Conservation (phyloP, 495 filamentous ascomycete genomes). For the Aspergillus avenaceus region DNA sequence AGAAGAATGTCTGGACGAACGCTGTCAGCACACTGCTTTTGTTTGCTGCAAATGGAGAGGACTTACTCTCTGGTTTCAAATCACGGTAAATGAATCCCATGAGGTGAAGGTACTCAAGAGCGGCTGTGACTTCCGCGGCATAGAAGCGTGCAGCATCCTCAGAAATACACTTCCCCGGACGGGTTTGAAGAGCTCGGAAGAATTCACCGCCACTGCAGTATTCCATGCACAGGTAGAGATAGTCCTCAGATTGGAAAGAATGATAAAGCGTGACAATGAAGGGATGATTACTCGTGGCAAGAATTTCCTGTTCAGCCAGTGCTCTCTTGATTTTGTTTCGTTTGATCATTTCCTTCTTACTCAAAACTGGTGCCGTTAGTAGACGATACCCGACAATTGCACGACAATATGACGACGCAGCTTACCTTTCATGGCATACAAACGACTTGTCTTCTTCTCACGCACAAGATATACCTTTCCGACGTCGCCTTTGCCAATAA, state of each 20-base stretch:
- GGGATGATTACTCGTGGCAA: slow-evolving; percentile 96
- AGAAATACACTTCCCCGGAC: slow-evolving; percentile 92
- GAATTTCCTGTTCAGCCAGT: slow-evolving; percentile 94
- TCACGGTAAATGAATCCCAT: slow-evolving; percentile 99
- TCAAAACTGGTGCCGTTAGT: slow-evolving; percentile 65
- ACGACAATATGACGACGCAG: too few relatives aligned
- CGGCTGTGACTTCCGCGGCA: slow-evolving; percentile 96
- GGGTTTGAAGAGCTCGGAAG: slow-evolving; percentile 92
- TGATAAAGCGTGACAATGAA: slow-evolving; percentile 99
- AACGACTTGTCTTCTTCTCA: slow-evolving; percentile 90
- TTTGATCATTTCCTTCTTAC: slow-evolving; percentile 99
- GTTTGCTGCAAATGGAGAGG: neutral
- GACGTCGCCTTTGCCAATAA: slow-evolving; percentile 98
- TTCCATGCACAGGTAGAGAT: slow-evolving; percentile 98
- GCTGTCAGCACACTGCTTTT: slow-evolving; percentile 5
- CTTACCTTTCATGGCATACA: slow-evolving; percentile 98
- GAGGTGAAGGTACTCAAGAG: slow-evolving; percentile 92
- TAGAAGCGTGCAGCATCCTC: slow-evolving; percentile 98
- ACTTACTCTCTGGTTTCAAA: slow-evolving; percentile 93
- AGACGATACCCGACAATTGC: too few relatives aligned
- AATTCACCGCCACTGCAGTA: slow-evolving; percentile 99
- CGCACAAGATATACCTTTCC: slow-evolving; percentile 97
- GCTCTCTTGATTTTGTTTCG: slow-evolving; percentile 99
- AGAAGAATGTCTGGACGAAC: slow-evolving; percentile 76
- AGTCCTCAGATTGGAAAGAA: slow-evolving; percentile 98